Evolutionary conservation across 75 land plant species (phyloP).

Genomic region (Pinus taeda): DNA sequence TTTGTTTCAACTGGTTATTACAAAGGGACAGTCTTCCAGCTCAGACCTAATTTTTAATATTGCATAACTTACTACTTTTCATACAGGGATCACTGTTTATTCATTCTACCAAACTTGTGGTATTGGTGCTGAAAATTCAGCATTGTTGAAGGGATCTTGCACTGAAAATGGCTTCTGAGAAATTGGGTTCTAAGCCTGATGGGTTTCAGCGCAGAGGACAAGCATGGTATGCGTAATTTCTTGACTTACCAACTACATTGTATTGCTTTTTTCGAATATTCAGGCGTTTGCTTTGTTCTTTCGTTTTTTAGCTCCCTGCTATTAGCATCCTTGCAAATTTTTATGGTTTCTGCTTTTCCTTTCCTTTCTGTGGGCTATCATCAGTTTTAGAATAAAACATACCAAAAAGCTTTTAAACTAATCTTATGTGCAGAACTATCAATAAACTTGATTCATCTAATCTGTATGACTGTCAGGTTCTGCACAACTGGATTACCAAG

Average conservation of each 20-base stretch:
- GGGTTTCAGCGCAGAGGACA: constrained; percentile 17
- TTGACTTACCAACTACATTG: not conserved
- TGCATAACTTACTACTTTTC: too few relatives aligned
- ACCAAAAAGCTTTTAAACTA: not conserved
- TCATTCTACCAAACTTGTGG: too few relatives aligned
- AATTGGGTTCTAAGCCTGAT: constrained; percentile 1
- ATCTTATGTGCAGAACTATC: not conserved
- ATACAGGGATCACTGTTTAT: too few relatives aligned
- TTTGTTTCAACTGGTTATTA: too few relatives aligned
- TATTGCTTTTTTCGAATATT: not conserved
- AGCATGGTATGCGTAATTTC: constrained; percentile 9
- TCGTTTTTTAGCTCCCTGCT: not conserved
- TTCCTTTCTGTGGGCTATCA: not conserved
- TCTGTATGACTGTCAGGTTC: constrained; percentile 44
- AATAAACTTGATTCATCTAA: not conserved
- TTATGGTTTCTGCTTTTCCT: not conserved
- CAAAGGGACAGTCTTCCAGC: too few relatives aligned
- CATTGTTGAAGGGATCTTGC: too few relatives aligned
- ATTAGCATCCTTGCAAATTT: not conserved
- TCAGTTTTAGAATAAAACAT: not conserved
- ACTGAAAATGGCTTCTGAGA: too few relatives aligned
- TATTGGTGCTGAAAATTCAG: too few relatives aligned
- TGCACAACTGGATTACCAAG: constrained; percentile 96
- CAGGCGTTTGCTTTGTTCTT: not conserved
- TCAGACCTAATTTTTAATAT: too few relatives aligned